Percentiles rank a stretch among this genome's conserved stretches.
phyloP scores from a whole-genome alignment of 768 basidiomycete species.

The Boletus sp. region DNA sequence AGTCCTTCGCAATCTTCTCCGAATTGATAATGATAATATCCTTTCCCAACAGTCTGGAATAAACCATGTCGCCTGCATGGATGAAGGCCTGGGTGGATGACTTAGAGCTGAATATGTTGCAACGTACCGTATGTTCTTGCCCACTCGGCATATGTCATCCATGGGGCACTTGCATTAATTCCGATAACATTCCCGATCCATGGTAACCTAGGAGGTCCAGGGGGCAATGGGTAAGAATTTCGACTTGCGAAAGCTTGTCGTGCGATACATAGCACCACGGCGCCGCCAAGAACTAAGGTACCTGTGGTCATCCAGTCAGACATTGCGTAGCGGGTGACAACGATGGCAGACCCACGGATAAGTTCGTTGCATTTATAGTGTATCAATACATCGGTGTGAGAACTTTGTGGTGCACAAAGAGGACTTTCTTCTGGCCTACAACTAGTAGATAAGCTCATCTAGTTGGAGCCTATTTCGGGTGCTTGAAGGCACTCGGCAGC shows the following conservation, averaged over 20 bases:
- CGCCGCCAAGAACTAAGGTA: background rate
- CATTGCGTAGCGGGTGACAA: background rate
- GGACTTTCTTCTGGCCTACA: too few species aligned
- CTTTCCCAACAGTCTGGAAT: background rate
- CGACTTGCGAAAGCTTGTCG: background rate
- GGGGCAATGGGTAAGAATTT: background rate
- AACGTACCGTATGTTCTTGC: slow-evolving; percentile 5
- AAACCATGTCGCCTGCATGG: background rate
- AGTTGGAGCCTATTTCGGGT: too few species aligned
- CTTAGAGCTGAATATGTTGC: background rate
- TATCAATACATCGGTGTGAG: too few species aligned
- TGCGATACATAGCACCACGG: background rate
- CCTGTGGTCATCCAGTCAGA: background rate
- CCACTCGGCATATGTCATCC: slow-evolving; percentile 12
- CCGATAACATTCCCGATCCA: slow-evolving; percentile 7
- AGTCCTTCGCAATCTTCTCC: slow-evolving; percentile 3
- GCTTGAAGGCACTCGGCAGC: too few species aligned
- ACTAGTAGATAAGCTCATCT: too few species aligned
- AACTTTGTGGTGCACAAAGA: too few species aligned
- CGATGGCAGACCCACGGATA: background rate
- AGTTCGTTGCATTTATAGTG: background rate
- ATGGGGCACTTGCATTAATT: background rate
- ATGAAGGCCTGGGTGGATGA: background rate
- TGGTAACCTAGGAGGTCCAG: slow-evolving; percentile 8
- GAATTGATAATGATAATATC: slow-evolving; percentile 14